phyloP scores from a whole-genome alignment of 164 flowering plant species.

The Aristolochia californica region DNA sequence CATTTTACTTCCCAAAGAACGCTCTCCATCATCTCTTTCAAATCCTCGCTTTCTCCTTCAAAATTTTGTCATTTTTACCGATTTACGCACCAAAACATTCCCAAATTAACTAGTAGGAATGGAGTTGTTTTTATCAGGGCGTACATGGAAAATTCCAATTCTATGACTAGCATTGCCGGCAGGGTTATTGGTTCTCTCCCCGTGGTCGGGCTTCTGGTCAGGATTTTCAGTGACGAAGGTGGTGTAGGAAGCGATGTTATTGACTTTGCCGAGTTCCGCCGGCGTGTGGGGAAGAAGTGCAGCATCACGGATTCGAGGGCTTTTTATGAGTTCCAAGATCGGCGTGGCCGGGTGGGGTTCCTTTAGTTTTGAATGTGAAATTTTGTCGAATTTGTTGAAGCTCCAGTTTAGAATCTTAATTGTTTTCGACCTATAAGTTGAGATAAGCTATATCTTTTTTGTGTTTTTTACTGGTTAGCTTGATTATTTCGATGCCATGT shows the following conservation, averaged over 20 bases:
- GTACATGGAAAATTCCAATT: conserved; percentile 68
- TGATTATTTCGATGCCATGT: too few species aligned
- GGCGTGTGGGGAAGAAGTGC: conserved; percentile 83
- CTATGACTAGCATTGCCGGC: conserved; percentile 46
- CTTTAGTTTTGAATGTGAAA: not conserved
- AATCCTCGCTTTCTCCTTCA: not conserved
- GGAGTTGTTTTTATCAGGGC: conserved; percentile 29
- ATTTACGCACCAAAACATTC: not conserved
- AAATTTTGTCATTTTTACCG: not conserved
- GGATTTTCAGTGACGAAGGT: conserved; percentile 82
- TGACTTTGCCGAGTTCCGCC: conserved; percentile 89
- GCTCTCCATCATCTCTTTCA: conserved; percentile 2
- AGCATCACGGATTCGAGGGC: conserved; percentile 66
- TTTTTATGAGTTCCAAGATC: conserved; percentile 65
- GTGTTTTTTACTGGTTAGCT: too few species aligned
- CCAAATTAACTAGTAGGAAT: too few species aligned
- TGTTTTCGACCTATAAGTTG: too few species aligned
- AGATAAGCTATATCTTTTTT: too few species aligned
- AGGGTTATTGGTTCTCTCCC: conserved; percentile 79
- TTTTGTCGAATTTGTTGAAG: not conserved
- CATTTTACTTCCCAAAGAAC: too few species aligned
- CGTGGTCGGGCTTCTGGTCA: conserved; percentile 64
- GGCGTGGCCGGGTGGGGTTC: conserved; percentile 56
- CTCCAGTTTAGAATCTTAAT: not conserved
- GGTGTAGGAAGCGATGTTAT: conserved; percentile 76